Conservation (phyloP, 2,329 filamentous ascomycete genomes). For the Aspergillus sp. region DNA sequence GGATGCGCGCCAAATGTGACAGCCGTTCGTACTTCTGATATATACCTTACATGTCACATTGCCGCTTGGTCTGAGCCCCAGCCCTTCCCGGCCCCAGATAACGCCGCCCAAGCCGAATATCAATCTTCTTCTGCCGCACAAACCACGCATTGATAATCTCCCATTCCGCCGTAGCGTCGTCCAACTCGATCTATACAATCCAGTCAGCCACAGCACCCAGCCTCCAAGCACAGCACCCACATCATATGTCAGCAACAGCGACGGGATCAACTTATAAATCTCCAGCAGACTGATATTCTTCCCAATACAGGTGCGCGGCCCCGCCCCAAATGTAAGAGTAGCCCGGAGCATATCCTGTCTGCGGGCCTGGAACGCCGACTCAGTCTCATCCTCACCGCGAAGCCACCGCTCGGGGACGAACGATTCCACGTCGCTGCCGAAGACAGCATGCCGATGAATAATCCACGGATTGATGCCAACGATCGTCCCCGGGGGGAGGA, state of each 20-base stretch:
- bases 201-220: background rate
- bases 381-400: slow-evolving; percentile 11
- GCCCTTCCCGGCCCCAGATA: background rate
- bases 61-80: too few relatives aligned
- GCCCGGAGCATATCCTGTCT: slow-evolving; percentile 19
- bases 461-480: slow-evolving; percentile 33
- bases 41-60: too few relatives aligned
- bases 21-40: too few relatives aligned
- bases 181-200: slow-evolving; percentile 14
- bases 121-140: slow-evolving; percentile 37
- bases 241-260: slow-evolving; percentile 39
- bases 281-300: slow-evolving; percentile 55
- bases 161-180: slow-evolving; percentile 18
- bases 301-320: slow-evolving; percentile 54
- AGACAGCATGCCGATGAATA: slow-evolving; percentile 23
- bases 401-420: slow-evolving; percentile 26
- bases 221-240: slow-evolving; percentile 7
- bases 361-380: slow-evolving; percentile 11
- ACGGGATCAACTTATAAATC: slow-evolving; percentile 59
- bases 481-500: slow-evolving; percentile 25
- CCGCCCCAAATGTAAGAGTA: slow-evolving; percentile 49
- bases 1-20: too few relatives aligned
- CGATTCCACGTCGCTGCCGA: slow-evolving; percentile 17
- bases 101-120: background rate
- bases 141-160: slow-evolving; percentile 51